Evolutionary conservation across 148 eudicot genomes (phyloP).

Genomic region (Rhododendron ferrugineum): DNA sequence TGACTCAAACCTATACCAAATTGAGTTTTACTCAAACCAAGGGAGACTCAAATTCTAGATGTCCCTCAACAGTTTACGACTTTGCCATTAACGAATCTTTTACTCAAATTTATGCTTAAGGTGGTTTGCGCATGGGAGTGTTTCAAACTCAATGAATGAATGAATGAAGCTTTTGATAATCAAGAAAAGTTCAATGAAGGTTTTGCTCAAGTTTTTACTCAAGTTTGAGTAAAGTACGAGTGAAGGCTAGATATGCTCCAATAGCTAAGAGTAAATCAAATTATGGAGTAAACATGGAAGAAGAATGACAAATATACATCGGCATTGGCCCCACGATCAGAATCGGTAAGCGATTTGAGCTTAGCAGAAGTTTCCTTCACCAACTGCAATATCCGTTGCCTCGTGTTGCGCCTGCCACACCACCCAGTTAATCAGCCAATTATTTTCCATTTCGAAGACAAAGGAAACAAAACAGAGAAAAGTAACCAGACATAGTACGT

Average conservation of each 20-base stretch:
- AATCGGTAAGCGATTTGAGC: conserved; percentile 56
- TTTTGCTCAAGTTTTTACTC: not conserved
- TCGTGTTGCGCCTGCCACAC: conserved; percentile 42
- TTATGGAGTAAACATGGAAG: not conserved
- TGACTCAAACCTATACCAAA: not conserved
- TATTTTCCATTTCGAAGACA: not conserved
- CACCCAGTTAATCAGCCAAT: not conserved
- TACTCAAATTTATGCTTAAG: not conserved
- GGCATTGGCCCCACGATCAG: conserved; percentile 38
- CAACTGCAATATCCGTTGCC: conserved; percentile 55
- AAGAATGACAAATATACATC: conserved; percentile 25
- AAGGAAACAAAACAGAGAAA: not conserved
- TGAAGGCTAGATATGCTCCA: not conserved
- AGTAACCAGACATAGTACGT: too few relatives aligned
- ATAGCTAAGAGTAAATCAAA: not conserved
- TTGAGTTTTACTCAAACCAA: not conserved
- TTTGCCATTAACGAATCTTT: not conserved
- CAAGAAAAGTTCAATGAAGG: not conserved
- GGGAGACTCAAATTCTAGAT: not conserved
- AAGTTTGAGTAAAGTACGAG: not conserved
- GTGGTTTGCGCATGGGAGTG: not conserved
- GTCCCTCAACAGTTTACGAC: not conserved
- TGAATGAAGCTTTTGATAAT: not conserved
- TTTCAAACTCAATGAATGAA: not conserved
- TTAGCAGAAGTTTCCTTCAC: conserved; percentile 63